Conservation (phyloP, 2,329 filamentous ascomycete species). For the Atkinsonella hypoxylon region DNA sequence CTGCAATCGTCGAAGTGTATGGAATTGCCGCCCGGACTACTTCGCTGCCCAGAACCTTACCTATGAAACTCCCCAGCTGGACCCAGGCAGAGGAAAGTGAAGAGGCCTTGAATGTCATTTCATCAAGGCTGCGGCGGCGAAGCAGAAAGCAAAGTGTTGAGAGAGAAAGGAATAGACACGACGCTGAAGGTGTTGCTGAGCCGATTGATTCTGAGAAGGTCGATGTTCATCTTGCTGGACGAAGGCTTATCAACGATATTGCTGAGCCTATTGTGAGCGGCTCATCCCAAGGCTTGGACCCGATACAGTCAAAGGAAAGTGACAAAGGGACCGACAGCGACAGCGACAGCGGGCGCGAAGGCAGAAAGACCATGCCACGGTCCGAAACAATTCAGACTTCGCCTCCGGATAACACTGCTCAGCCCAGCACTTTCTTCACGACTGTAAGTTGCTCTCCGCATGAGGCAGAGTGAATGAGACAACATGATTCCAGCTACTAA, state of each 20-base stretch:
- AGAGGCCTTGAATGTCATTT: not conserved
- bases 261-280: not conserved
- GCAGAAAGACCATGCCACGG: not conserved
- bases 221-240: not conserved
- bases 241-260: not conserved
- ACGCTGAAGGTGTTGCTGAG: not conserved
- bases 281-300: not conserved
- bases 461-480: not conserved
- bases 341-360: not conserved
- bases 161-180: not conserved
- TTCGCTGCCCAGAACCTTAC: not conserved
- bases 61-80: slow-evolving; percentile 3
- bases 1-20: not conserved
- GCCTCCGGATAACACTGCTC: no score
- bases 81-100: slow-evolving; percentile 1
- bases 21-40: not conserved
- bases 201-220: not conserved
- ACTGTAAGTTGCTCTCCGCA: not conserved
- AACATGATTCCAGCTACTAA: not conserved
- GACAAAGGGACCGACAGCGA: not conserved
- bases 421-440: not conserved
- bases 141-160: not conserved
- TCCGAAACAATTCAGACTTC: not conserved
- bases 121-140: not conserved
- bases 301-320: not conserved